Percentiles rank a stretch among this genome's conserved stretches.
Evolutionary conservation across 164 flowering plant genomes (phyloP).

Genomic region (Euptelea pleiosperma): DNA sequence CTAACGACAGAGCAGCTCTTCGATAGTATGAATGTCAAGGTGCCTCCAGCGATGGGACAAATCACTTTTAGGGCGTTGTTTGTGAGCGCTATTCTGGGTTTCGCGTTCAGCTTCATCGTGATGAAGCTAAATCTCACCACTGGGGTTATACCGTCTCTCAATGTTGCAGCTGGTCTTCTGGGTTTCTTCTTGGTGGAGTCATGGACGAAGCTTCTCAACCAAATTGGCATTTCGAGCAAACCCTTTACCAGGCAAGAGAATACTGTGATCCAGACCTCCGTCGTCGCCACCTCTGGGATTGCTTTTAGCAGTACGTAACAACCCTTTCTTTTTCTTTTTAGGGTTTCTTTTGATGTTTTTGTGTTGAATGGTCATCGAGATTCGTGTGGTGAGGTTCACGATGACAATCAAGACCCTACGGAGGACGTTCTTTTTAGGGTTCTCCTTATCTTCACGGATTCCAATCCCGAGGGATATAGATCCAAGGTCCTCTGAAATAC

Average conservation of each 20-base stretch:
- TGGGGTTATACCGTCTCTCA: constrained; percentile 63
- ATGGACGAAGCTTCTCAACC: constrained; percentile 34
- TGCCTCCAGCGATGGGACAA: constrained; percentile 53
- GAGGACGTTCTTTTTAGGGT: no score
- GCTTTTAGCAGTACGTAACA: constrained; percentile 55
- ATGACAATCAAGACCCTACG: no score
- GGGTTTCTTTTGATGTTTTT: no score
- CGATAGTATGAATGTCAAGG: constrained; percentile 18
- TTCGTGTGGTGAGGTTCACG: no score
- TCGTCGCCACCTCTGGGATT: constrained; percentile 67
- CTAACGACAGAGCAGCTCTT: constrained; percentile 30
- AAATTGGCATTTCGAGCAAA: constrained; percentile 35
- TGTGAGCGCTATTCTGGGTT: constrained; percentile 37
- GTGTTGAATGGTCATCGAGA: no score
- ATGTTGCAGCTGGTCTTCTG: constrained; percentile 63
- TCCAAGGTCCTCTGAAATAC: no score
- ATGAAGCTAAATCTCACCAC: constrained; percentile 64
- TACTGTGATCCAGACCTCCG: constrained; percentile 69
- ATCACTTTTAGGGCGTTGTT: constrained; percentile 45
- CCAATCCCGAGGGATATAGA: no score
- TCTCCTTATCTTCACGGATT: no score
- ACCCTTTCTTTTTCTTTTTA: background rate
- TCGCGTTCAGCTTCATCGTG: constrained; percentile 53
- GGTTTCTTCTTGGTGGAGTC: constrained; percentile 51
- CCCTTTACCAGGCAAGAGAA: constrained; percentile 77